Evolutionary conservation across 768 basidiomycete genomes (phyloP).

Genomic region (Tremella mesenterica): DNA sequence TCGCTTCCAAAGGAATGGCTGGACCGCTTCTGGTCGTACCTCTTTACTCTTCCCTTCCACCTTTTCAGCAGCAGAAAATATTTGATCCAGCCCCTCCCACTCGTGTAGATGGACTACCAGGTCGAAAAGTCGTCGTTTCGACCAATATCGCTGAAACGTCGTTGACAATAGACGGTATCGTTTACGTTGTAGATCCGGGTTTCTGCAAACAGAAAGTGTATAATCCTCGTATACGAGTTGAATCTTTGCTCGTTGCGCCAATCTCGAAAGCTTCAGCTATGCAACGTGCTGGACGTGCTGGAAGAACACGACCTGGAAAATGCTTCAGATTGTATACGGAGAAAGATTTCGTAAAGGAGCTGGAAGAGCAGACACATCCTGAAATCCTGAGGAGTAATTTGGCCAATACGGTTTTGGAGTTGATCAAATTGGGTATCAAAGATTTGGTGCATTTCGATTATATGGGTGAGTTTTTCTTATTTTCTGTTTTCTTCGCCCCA

Average conservation of each 20-base stretch:
- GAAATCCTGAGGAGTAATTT: conserved; percentile 91
- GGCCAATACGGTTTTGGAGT: conserved; percentile 82
- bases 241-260: conserved; percentile 82
- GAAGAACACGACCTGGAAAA: conserved; percentile 90
- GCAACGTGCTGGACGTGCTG: conserved; percentile 92
- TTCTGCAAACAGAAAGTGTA: conserved; percentile 98
- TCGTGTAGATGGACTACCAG: conserved; percentile 62
- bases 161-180: conserved; percentile 94
- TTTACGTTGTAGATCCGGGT: conserved; percentile 97
- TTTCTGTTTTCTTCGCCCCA: no score
- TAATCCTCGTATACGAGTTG: conserved; percentile 93
- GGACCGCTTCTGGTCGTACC: conserved; percentile 86
- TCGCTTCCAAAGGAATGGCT: conserved; percentile 55
- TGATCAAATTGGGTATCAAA: conserved; percentile 90
- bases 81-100: conserved; percentile 78
- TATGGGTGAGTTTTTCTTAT: conserved; percentile 46
- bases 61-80: conserved; percentile 89
- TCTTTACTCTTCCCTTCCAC: conserved; percentile 88
- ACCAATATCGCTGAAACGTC: conserved; percentile 98
- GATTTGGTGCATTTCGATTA: conserved; percentile 83
- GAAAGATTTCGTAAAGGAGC: conserved; percentile 88
- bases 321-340: conserved; percentile 96
- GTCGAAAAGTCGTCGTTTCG: conserved; percentile 86
- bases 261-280: conserved; percentile 96
- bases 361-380: conserved; percentile 95